Base-by-base conservation (phyloP, 2,329 filamentous ascomycete species). In the Uncinocarpus reesii region DNA sequence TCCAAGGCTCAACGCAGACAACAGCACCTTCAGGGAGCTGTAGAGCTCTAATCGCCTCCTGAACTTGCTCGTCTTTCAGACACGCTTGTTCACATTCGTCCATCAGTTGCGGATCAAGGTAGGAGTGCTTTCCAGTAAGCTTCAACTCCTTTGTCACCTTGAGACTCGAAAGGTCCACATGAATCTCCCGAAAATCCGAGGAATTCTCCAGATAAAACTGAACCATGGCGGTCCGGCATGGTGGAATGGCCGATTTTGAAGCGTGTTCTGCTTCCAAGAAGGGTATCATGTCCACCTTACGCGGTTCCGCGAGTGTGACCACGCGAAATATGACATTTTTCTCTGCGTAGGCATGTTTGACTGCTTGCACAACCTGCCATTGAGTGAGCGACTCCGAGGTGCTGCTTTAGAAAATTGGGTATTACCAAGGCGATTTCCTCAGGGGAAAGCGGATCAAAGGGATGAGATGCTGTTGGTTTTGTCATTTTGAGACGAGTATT, bases 1-100 rank as follows among this genome's bases (percentile, higher is more conserved):
- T 68, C 75, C 76, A 79, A 0, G 76, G 68, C 54, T 79, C 76
- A 31, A 76, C 67, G 2, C 71, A 63, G 1, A 75, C 71, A 0
- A 60, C 64, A 0, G 71, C 65, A 1, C 63, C 69, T 4, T 61
- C 53, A 0, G 76, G 74, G 0, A 79, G 58, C 0, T 71, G 55
- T 2, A 77, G 59, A 1, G 56, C 57, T 1, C 58, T 42, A 16
- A 75, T 69, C 43, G 71, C 70, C 0, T 59, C 61, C 53, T 75
- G 67, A 0, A 79, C 67, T 13, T 58, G 47, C 0, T 53, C 28
- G 36, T 77, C 65, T 0, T 60, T 65, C 15, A 73, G 56, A 49
- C 74, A 78, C 0, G 68, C 73, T 3, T 60, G 57, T 38, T 76
- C 74, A 0, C 71, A 70, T 7, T 64, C 60, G 28, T 68, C 59